A percentile compares a stretch with the other conserved stretches of the same genome.
Conservation (phyloP, 2,329 filamentous ascomycete genomes). For the Neofusicoccum sp. region DNA sequence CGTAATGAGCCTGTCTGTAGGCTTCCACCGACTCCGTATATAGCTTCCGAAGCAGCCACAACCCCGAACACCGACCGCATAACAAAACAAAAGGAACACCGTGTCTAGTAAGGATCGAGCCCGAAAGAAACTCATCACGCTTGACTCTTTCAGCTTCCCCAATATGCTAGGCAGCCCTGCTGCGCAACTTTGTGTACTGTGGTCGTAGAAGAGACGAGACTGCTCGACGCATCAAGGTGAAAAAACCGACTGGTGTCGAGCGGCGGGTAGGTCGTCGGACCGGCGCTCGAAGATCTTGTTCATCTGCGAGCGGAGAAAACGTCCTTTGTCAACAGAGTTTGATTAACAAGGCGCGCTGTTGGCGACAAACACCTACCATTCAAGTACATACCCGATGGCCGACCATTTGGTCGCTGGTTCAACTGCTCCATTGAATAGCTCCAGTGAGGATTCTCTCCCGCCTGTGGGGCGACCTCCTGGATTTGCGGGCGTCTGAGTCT, state of each 20-base stretch:
- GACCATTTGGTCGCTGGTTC: neutral
- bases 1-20: neutral
- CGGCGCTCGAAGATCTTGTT: neutral
- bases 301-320: neutral
- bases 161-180: neutral
- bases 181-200: constrained; percentile 3
- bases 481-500: neutral
- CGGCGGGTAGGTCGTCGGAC: neutral
- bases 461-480: neutral
- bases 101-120: neutral
- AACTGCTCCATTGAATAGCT: neutral
- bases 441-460: neutral
- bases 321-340: neutral
- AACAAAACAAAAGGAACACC: neutral
- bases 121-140: no score
- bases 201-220: neutral
- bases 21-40: no score
- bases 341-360: neutral
- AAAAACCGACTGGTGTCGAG: neutral
- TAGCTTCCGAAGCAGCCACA: no score
- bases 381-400: neutral
- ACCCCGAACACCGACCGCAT: neutral
- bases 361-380: neutral
- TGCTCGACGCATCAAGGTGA: neutral
- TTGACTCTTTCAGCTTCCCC: neutral